A percentile compares a stretch with the other conserved stretches of the same genome.
These are phyloP conservation scores for Aphanomyces astaci DNA, from an alignment of 352 stramenopile species.

Conservation along the genomic window DNA sequence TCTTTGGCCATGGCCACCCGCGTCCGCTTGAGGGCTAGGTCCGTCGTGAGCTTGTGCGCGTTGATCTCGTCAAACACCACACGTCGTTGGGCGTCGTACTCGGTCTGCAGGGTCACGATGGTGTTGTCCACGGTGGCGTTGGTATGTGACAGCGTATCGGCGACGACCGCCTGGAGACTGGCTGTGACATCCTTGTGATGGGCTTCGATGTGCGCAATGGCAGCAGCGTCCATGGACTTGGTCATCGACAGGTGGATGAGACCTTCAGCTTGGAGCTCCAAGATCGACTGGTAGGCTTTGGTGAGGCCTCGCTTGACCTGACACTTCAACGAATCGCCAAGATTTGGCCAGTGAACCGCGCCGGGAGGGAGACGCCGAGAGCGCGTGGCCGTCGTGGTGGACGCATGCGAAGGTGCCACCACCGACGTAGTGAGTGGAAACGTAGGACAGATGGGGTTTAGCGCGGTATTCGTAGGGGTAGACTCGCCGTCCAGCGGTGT, in stretches of 20 bases:
- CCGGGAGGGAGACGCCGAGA: background rate
- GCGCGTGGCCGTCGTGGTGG: background rate
- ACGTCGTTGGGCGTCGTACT: background rate
- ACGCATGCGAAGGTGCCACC: background rate
- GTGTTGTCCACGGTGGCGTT: background rate
- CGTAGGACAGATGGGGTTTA: no score
- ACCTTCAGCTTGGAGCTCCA: background rate
- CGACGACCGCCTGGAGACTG: background rate
- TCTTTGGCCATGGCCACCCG: constrained; percentile 1
- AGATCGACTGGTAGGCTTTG: background rate
- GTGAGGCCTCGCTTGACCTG: background rate
- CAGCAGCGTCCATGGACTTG: background rate
- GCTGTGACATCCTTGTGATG: background rate
- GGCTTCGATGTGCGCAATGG: background rate
- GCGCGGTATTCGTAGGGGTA: no score
- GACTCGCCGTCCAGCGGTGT: background rate
- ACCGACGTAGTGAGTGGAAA: background rate
- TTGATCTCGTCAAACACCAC: background rate
- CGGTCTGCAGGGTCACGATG: background rate
- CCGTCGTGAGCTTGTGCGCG: background rate
- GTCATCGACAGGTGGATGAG: background rate
- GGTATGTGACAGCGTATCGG: background rate
- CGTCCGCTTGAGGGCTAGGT: background rate
- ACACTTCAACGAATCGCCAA: background rate
- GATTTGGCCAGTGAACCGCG: background rate